phyloP scores from a whole-genome alignment of 2,329 filamentous ascomycete species.

The Fusarium scirpi region DNA sequence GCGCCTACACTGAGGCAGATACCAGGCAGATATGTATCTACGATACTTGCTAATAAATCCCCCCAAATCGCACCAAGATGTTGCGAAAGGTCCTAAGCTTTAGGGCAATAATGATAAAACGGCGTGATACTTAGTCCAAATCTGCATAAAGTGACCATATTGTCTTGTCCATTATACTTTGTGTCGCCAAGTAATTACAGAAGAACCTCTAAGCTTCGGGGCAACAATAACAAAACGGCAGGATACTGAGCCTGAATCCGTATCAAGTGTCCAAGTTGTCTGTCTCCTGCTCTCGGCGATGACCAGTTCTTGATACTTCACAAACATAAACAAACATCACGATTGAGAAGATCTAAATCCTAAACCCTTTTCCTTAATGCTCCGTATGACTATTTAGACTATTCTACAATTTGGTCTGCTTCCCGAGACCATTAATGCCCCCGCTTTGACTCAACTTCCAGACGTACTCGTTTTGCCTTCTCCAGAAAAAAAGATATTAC shows the following conservation, averaged over 20 bases:
- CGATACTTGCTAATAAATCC: conserved; percentile 2
- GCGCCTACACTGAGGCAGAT: neutral
- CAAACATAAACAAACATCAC: neutral
- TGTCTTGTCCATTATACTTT: neutral
- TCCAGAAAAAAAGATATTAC: conserved; percentile 21
- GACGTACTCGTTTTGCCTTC: conserved; percentile 16
- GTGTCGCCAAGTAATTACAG: neutral
- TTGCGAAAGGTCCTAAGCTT: neutral
- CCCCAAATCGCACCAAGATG: neutral
- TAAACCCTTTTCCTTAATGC: conserved; percentile 10
- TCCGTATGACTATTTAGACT: conserved; percentile 41
- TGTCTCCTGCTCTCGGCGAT: too few species aligned
- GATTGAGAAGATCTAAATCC: neutral
- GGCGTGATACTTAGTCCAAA: neutral
- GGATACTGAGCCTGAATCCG: too few species aligned
- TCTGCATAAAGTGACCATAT: neutral
- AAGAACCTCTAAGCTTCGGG: neutral
- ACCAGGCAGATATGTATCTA: neutral
- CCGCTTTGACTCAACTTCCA: conserved; percentile 8
- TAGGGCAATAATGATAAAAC: neutral
- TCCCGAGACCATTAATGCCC: conserved; percentile 22
- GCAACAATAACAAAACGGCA: too few species aligned
- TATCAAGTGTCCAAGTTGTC: too few species aligned
- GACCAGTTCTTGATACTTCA: too few species aligned
- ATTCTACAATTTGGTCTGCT: conserved; percentile 43